Evolutionary conservation across 2,329 filamentous ascomycete species (phyloP).

Genomic region (Penicillium expansum): DNA sequence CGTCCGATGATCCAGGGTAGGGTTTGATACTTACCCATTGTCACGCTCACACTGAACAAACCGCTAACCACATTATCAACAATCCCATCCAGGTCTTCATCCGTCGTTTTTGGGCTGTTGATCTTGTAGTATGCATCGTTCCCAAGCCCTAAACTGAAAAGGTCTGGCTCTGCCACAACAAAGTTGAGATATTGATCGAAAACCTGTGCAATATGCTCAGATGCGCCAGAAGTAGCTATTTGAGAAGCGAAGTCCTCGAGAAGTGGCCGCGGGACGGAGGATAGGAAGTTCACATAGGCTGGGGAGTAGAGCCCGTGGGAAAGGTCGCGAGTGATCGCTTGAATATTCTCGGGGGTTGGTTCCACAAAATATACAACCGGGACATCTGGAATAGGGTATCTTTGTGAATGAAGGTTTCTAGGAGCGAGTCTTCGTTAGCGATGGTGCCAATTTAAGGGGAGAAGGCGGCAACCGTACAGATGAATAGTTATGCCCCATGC

Average conservation of each 20-base stretch:
- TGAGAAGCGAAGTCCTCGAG: constrained; percentile 93
- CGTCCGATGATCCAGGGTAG: not conserved
- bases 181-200: constrained; percentile 98
- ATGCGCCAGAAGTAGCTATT: constrained; percentile 77
- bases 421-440: constrained; percentile 17
- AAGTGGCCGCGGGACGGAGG: constrained; percentile 82
- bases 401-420: constrained; percentile 74
- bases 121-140: constrained; percentile 95
- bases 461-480: constrained; percentile 58
- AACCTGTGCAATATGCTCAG: constrained; percentile 86
- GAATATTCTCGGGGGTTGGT: constrained; percentile 75
- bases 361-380: constrained; percentile 96
- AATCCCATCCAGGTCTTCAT: constrained; percentile 81
- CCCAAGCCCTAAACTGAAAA: constrained; percentile 91
- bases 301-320: constrained; percentile 85
- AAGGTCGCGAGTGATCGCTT: constrained; percentile 80
- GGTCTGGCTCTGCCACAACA: constrained; percentile 88
- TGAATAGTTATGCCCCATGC: constrained; percentile 96
- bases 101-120: constrained; percentile 86
- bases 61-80: constrained; percentile 92
- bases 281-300: constrained; percentile 95
- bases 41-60: constrained; percentile 97
- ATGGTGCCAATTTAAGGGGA: not conserved
- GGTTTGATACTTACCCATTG: constrained; percentile 67
- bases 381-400: constrained; percentile 92